Evolutionary conservation across 2,329 filamentous ascomycete genomes (phyloP).

Genomic region (Beauveria australis): DNA sequence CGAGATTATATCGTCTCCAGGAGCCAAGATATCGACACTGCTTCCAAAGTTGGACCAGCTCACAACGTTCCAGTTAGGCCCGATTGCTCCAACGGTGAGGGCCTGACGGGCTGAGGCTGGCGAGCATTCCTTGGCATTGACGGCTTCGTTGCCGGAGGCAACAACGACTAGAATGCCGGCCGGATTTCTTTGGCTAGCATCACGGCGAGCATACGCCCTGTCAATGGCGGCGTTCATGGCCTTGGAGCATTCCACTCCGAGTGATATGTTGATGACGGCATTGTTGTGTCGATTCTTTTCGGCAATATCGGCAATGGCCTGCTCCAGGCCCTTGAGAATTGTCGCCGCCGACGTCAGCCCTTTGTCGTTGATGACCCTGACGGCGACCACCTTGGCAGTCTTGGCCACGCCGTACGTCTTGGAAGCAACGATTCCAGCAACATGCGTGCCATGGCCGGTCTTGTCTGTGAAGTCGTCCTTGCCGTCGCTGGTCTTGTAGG

Average conservation of each 20-base stretch:
- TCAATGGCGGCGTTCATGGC: neutral
- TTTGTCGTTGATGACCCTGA: neutral
- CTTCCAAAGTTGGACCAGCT: slow-evolving; percentile 41
- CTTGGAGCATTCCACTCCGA: neutral
- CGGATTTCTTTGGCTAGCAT: neutral
- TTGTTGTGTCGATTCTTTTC: neutral
- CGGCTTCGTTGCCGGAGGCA: slow-evolving; percentile 22
- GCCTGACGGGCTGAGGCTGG: slow-evolving; percentile 36
- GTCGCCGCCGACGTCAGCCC: neutral
- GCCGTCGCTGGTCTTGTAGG: slow-evolving; percentile 17
- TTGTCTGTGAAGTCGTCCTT: slow-evolving; percentile 19
- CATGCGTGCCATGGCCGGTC: slow-evolving; percentile 54
- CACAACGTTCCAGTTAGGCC: slow-evolving; percentile 28
- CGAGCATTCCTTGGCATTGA: slow-evolving; percentile 34
- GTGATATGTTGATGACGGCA: neutral
- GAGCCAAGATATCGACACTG: slow-evolving; percentile 33
- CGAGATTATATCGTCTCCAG: slow-evolving; percentile 30
- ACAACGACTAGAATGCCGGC: too few species aligned
- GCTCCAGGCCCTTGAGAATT: neutral
- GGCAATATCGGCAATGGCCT: neutral
- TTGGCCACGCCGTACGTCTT: slow-evolving; percentile 56
- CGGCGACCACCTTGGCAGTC: slow-evolving; percentile 39
- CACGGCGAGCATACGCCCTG: neutral
- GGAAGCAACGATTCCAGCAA: slow-evolving; percentile 53
- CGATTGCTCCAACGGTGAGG: slow-evolving; percentile 41